These are phyloP conservation scores for Castanospermum australe DNA, from an alignment of 306 rosid genomes.

Conservation along the genomic window DNA sequence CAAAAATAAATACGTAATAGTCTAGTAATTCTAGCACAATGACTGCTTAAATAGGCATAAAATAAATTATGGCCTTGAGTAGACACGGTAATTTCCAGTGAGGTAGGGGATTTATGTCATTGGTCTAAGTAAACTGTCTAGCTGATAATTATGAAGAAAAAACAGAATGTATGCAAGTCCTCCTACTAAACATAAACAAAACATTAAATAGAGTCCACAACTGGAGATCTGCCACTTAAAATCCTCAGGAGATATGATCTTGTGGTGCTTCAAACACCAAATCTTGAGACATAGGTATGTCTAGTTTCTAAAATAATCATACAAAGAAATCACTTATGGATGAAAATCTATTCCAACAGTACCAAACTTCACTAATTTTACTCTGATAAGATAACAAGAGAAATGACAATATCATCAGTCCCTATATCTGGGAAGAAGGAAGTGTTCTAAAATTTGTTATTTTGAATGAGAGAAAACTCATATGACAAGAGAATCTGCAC, in stretches of 20 bases:
- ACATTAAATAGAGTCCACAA: neutral
- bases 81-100: neutral
- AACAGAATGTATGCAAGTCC: slow-evolving; percentile 1
- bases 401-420: slow-evolving; percentile 1
- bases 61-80: neutral
- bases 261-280: neutral
- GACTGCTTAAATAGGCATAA: neutral
- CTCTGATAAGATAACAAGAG: neutral
- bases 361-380: neutral
- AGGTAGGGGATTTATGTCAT: neutral
- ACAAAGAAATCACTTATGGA: neutral
- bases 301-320: neutral
- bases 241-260: neutral
- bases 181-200: slow-evolving; percentile 1
- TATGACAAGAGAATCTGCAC: neutral
- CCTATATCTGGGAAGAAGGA: neutral
- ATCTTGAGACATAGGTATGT: slow-evolving; percentile 1
- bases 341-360: slow-evolving; percentile 9
- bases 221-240: neutral
- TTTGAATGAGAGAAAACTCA: neutral
- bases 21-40: neutral
- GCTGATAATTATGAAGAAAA: neutral
- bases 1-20: neutral
- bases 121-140: neutral
- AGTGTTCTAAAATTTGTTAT: neutral